Base-by-base conservation (phyloP, 2,329 filamentous ascomycete genomes). In the Aspergillus texensis region DNA sequence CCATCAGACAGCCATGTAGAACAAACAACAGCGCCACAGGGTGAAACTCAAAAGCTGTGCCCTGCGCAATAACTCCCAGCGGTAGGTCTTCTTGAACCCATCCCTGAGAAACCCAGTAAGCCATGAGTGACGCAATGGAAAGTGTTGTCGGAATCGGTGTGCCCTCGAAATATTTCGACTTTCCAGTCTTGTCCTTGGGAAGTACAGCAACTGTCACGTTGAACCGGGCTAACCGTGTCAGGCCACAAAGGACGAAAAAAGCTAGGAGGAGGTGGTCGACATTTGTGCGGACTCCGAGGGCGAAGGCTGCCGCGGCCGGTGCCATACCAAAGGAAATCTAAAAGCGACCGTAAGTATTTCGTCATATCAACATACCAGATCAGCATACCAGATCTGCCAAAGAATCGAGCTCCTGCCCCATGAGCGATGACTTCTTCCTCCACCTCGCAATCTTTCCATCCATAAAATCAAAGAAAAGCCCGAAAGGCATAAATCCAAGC, bases 331-430 rank as follows among this genome's bases (percentile, higher is more conserved):
- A 99, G 19, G 95, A 97, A 74, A 99, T 92, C 94, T 97, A 65
- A n/a, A 58, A 41, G 59, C 34, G 36, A 50, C 8, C 21, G 32
- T 58, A 30, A 65, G 62, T 66, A 41, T 67, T 61, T 55, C 48
- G 39, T 45, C 45, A 57, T 53, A 24, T 39, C 52, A n/a, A 19
- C 24, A 36, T 19, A 1, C 30, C 32, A 56, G 53, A 41, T 34
- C 26, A 64, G 26, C 87, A 32, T 89, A 97, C 93, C 84, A 99
- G 78, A 77, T 99, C 95, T 61, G 95, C 95, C 55, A 99, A 85
- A 8, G 94, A 98, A 79, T 99, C 95, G 61, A 99, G 83, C 80
- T 99, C 95, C 79, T 97, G 94, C 14, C 95, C 95, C 94, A 99
- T 98, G 76, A 99, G 84, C 72, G 92, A 96, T 73, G 92, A 95